Conservation (phyloP, 139 green algal species). For the Chlamydomonas schloesseri region DNA sequence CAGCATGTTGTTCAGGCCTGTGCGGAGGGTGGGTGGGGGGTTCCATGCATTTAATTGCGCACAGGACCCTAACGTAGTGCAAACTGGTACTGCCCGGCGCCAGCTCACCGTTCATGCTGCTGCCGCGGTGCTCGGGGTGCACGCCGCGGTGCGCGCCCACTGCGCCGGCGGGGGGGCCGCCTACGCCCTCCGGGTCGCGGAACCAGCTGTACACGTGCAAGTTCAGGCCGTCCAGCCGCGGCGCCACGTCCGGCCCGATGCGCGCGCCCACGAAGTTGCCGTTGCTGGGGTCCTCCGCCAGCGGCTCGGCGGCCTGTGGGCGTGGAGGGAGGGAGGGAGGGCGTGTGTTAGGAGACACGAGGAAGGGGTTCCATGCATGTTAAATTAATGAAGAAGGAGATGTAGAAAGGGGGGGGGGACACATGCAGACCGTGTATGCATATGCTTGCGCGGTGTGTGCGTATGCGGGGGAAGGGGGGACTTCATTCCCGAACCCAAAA, state of each 20-base stretch:
- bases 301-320: not conserved
- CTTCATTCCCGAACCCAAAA: no score
- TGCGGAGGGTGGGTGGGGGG: no score
- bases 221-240: constrained; percentile 45
- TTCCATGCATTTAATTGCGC: no score
- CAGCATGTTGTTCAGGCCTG: constrained; percentile 52
- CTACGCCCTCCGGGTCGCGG: not conserved
- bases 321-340: not conserved
- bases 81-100: no score
- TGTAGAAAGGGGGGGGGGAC: no score
- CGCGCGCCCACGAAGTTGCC: constrained; percentile 38
- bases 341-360: not conserved
- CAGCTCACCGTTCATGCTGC: constrained; percentile 46
- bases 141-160: not conserved
- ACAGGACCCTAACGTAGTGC: no score
- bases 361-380: not conserved
- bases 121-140: constrained; percentile 53
- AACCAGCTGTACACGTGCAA: constrained; percentile 44
- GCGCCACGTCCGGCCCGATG: constrained; percentile 9
- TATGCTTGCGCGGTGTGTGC: no score
- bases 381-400: no score
- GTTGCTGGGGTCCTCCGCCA: not conserved
- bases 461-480: no score
- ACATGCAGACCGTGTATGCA: no score
- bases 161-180: no score